Base-by-base conservation (phyloP, 2,329 filamentous ascomycete genomes). In the Colletotrichum sp. region DNA sequence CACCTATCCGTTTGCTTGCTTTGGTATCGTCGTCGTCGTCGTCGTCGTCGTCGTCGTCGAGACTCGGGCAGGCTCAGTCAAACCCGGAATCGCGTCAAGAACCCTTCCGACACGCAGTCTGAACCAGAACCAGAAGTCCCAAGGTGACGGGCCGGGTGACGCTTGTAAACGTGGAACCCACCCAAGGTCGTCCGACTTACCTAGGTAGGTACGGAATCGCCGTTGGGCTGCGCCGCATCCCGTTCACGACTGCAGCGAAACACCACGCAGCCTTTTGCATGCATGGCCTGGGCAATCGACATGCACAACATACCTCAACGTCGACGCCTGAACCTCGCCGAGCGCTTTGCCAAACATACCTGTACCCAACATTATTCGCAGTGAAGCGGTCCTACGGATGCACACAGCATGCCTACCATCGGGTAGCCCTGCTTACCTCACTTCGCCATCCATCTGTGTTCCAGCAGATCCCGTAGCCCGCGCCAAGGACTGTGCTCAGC, bases 171-270 rank as follows among this genome's bases (percentile, higher is more conserved):
- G 60, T 62, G 68, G 60, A 62, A 71, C 60, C 60, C 30, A 44
- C 52, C 39, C 39, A 44, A n/a, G 39, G 39, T n/a, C 39, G 16
- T 12, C 32, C 36, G 36, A 8, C 34, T 16, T 36, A 8, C 36
- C 36, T 39, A 30, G 30, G 30, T 36, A n/a, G 39, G 39, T 24
- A 62, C 72, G 69, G 72, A 75, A 66, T 75, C 69, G 72, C 72
- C 72, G 69, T 67, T 63, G 62, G 52, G 55, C 72, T 67, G 62
- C 64, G 24, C 36, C 34, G 26, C 18, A 30, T 60, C 26, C 28
- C 24, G 52, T 57, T 7, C 52, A 26, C 26, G 21, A 18, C 57
- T 60, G 13, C 60, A 64, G n/a, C 60, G 32, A 36, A 64, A 64
- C 21, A 64, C 60, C 18, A 63, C 32, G 30, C 32, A 63, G 32